Evolutionary conservation across 2,329 filamentous ascomycete genomes (phyloP).

Genomic region (Geoglossum cookeanum): DNA sequence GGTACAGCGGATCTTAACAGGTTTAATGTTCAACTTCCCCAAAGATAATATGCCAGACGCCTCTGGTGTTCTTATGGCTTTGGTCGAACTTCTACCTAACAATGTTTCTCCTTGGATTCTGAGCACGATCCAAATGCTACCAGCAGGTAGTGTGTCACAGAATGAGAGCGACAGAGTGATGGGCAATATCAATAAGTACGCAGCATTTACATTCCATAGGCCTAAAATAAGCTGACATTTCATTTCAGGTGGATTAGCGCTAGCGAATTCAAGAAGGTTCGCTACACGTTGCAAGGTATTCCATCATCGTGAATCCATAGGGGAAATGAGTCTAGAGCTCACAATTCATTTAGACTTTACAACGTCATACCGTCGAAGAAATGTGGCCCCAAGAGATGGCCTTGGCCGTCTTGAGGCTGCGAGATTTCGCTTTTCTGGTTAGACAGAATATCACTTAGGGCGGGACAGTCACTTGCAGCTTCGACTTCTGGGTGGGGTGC

Average conservation of each 20-base stretch:
- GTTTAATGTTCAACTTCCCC: conserved; percentile 99
- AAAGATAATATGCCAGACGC: conserved; percentile 90
- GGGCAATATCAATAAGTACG: conserved; percentile 51
- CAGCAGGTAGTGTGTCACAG: conserved; percentile 59
- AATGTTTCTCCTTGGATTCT: conserved; percentile 70
- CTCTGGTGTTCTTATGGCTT: conserved; percentile 71
- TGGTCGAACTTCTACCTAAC: conserved; percentile 72
- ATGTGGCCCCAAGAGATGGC: conserved; percentile 87
- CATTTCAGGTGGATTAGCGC: background rate
- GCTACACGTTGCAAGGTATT: conserved; percentile 5
- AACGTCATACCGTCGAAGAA: conserved; percentile 77
- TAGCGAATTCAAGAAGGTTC: conserved; percentile 3
- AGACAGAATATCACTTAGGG: conserved; percentile 3
- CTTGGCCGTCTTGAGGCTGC: conserved; percentile 72
- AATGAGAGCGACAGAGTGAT: conserved; percentile 67
- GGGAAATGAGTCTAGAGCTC: background rate
- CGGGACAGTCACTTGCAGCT: background rate
- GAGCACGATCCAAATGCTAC: conserved; percentile 65
- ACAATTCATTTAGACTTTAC: conserved; percentile 53
- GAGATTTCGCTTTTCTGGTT: conserved; percentile 62
- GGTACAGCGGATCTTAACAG: conserved; percentile 76
- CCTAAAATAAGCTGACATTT: background rate
- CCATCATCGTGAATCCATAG: conserved; percentile 3
- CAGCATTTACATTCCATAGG: background rate
- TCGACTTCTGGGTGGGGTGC: background rate